Conservation (phyloP, 2,329 filamentous ascomycete genomes). For the Simplicillium aogashimaense region DNA sequence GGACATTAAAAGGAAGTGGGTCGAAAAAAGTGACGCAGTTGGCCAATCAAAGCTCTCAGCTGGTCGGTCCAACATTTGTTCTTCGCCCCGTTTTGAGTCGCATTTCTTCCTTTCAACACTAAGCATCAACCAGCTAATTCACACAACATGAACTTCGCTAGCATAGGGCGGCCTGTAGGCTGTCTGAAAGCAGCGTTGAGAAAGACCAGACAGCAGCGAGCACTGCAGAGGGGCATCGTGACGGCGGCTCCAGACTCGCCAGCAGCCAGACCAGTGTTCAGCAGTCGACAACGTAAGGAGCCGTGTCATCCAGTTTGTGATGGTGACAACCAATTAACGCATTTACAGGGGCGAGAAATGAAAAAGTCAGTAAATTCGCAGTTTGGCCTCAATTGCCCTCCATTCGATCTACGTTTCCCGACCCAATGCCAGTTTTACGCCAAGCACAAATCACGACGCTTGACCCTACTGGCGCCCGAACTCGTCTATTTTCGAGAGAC, state of each 20-base stretch:
- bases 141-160: constrained; percentile 48
- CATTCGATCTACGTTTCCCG: constrained; percentile 43
- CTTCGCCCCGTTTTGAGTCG: neutral
- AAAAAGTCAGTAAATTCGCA: constrained; percentile 31
- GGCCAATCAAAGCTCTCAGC: constrained; percentile 24
- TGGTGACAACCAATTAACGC: constrained; percentile 7
- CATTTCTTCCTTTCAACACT: constrained; percentile 4
- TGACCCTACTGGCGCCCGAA: constrained; percentile 77
- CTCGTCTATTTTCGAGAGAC: constrained; percentile 65
- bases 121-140: constrained; percentile 2
- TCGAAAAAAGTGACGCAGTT: constrained; percentile 16
- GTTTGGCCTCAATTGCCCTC: constrained; percentile 48
- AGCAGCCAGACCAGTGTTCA: constrained; percentile 16
- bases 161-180: constrained; percentile 56
- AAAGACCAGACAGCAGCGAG: constrained; percentile 41
- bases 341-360: constrained; percentile 20
- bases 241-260: constrained; percentile 20
- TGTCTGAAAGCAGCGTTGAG: constrained; percentile 59
- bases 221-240: constrained; percentile 35
- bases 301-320: neutral
- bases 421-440: constrained; percentile 61
- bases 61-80: constrained; percentile 4
- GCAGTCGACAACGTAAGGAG: constrained; percentile 23
- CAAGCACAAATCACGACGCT: constrained; percentile 60
- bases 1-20: constrained; percentile 4